Conservation (phyloP, 2,329 filamentous ascomycete genomes). For the Dryadomyces quercivorus region DNA sequence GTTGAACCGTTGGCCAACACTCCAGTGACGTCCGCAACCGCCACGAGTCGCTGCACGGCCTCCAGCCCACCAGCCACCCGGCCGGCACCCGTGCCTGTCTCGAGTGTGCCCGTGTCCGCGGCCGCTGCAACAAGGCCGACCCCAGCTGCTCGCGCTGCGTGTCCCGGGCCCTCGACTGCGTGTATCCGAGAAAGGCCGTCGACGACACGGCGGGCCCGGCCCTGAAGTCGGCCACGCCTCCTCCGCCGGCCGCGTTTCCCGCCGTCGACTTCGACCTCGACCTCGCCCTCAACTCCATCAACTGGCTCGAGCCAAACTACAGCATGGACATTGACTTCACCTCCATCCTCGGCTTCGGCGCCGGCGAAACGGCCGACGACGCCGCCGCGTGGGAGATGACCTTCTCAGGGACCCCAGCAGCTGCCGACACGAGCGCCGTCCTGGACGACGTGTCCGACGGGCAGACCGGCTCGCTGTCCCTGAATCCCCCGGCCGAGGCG, state of each 20-base stretch:
- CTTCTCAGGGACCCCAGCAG: too few species aligned
- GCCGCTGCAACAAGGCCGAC: slow-evolving; percentile 1
- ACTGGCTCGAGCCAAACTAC: slow-evolving; percentile 16
- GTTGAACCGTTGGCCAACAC: neutral
- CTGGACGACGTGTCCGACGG: too few species aligned
- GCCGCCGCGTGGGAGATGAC: too few species aligned
- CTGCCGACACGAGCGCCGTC: too few species aligned
- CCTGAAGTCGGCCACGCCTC: too few species aligned
- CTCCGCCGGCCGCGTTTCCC: neutral
- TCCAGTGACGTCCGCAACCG: neutral
- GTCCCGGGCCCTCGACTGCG: neutral
- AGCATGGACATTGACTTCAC: slow-evolving; percentile 14
- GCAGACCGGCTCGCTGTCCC: too few species aligned
- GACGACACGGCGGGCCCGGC: too few species aligned
- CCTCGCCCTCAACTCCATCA: slow-evolving; percentile 7
- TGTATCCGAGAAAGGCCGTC: too few species aligned
- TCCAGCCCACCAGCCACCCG: neutral
- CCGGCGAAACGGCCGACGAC: too few species aligned
- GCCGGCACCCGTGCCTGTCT: neutral
- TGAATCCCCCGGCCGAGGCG: neutral
- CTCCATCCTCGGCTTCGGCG: neutral
- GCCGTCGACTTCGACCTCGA: neutral
- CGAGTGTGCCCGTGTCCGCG: slow-evolving; percentile 1
- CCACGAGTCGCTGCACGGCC: slow-evolving; percentile 1
- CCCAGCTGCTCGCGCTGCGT: neutral